Evolutionary conservation across 139 green algal species (phyloP).

Genomic region (Prasinococcaceae sp.): DNA sequence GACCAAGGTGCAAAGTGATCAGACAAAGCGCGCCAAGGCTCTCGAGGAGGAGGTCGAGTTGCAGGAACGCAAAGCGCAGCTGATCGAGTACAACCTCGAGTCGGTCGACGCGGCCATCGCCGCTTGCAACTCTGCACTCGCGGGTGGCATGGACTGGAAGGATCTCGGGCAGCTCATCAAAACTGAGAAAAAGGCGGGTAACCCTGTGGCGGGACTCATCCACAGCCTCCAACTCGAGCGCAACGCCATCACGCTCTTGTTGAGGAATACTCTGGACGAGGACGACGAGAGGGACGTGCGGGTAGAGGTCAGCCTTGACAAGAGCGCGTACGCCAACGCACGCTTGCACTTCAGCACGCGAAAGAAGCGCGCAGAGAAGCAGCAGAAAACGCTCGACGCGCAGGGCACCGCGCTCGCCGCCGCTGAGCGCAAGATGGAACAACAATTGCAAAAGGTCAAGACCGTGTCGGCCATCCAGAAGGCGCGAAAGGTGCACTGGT

Average conservation of each 20-base stretch:
- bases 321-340: conserved; percentile 73
- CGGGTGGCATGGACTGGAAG: conserved; percentile 72
- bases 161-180: conserved; percentile 53
- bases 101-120: conserved; percentile 70
- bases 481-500: conserved; percentile 82
- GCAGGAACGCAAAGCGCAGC: conserved; percentile 28
- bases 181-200: conserved; percentile 48
- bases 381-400: conserved; percentile 48
- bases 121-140: conserved; percentile 64
- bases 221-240: conserved; percentile 56
- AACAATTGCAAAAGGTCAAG: conserved; percentile 41
- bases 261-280: conserved; percentile 58
- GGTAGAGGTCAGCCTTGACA: conserved; percentile 62
- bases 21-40: conserved; percentile 39
- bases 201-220: conserved; percentile 73
- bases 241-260: conserved; percentile 61
- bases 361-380: conserved; percentile 62
- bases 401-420: conserved; percentile 46
- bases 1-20: conserved; percentile 55
- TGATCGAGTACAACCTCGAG: conserved; percentile 56
- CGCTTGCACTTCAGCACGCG: conserved; percentile 41
- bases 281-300: conserved; percentile 36
- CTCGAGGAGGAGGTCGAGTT: conserved; percentile 46
- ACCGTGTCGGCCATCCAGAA: conserved; percentile 16
- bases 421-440: conserved; percentile 70